These are phyloP conservation scores for Petrea volubilis DNA, from an alignment of 257 asterid species.

Conservation along the genomic window DNA sequence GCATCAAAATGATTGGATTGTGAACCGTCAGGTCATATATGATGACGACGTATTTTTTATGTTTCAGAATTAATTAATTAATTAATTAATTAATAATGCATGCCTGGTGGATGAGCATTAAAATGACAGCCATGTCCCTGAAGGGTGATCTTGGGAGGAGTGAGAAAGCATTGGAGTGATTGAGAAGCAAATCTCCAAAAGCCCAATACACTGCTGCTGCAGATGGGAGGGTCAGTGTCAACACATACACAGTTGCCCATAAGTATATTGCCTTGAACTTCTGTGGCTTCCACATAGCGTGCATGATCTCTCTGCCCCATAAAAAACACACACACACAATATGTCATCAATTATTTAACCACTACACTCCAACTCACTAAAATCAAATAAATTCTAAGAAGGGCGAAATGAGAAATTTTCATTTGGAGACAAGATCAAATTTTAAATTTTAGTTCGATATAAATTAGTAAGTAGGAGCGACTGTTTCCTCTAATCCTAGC, in stretches of 20 bases:
- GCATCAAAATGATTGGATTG: constrained; percentile 17
- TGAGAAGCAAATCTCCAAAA: constrained; percentile 84
- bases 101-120: constrained; percentile 98
- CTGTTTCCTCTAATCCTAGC: no score
- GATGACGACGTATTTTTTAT: no score
- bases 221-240: constrained; percentile 91
- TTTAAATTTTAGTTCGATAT: no score
- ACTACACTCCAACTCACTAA: no score
- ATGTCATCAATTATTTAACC: background rate
- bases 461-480: no score
- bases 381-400: no score
- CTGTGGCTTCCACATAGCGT: constrained; percentile 99
- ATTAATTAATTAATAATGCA: background rate
- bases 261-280: constrained; percentile 86
- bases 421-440: no score
- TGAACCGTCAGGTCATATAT: no score
- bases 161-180: constrained; percentile 91
- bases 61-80: no score
- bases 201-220: constrained; percentile 97
- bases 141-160: constrained; percentile 80
- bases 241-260: constrained; percentile 70
- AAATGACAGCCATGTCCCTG: constrained; percentile 86
- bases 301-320: constrained; percentile 88
- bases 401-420: no score
- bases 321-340: background rate